These are phyloP conservation scores for Funneliformis geosporum DNA, from an alignment of 192 early-diverging fungal species.

Conservation along the genomic window DNA sequence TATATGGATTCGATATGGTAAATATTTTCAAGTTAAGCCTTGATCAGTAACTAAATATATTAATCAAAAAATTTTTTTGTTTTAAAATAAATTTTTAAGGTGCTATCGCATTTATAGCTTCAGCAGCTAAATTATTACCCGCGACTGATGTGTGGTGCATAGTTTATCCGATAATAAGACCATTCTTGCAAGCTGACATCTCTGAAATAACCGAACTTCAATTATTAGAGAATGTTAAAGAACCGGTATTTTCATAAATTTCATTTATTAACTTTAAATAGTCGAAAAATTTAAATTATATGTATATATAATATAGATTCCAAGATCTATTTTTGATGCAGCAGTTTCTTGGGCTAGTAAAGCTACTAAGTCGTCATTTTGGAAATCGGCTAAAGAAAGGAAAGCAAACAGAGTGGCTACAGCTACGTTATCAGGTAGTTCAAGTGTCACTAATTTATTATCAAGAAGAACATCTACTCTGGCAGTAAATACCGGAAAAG, in stretches of 20 bases:
- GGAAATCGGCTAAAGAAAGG: conserved; percentile 51
- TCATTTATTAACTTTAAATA: background rate
- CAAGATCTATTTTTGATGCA: conserved; percentile 62
- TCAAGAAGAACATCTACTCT: conserved; percentile 22
- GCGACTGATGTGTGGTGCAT: conserved; percentile 76
- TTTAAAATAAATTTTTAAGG: conserved; percentile 40
- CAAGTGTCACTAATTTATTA: conserved; percentile 3
- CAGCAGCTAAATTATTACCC: conserved; percentile 61
- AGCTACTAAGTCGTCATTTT: conserved; percentile 49
- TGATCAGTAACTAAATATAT: no score
- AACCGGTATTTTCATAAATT: conserved; percentile 49
- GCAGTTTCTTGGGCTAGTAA: conserved; percentile 57
- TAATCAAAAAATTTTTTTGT: conserved; percentile 10
- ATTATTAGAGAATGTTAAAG: conserved; percentile 67
- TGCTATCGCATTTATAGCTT: conserved; percentile 70
- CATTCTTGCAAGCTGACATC: conserved; percentile 68
- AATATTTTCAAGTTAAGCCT: background rate
- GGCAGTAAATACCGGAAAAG: conserved; percentile 32
- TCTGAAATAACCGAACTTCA: conserved; percentile 61
- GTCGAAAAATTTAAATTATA: background rate
- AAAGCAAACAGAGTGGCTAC: conserved; percentile 33
- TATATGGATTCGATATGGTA: conserved; percentile 76
- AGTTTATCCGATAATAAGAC: conserved; percentile 69
- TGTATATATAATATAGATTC: conserved; percentile 37
- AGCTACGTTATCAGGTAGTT: conserved; percentile 18